A percentile compares a stretch with the other conserved stretches of the same genome.
These are phyloP conservation scores for Decorospora gaudefroyi DNA, from an alignment of 2,329 filamentous ascomycete species.

Conservation along the genomic window DNA sequence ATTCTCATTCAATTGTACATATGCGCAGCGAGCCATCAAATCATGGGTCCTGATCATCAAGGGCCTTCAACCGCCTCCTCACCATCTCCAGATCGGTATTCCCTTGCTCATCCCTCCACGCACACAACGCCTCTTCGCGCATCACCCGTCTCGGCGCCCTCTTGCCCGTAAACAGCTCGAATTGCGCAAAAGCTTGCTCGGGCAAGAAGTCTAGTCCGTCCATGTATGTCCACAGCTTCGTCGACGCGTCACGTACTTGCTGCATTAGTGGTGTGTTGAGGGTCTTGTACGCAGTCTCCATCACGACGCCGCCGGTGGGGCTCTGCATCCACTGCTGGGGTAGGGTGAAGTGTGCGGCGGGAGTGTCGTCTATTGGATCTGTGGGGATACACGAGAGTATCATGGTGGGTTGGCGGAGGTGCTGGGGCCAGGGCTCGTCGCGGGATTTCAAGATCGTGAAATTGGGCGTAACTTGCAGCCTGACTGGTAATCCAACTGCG, in stretches of 20 bases:
- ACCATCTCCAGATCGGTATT: conserved; percentile 40
- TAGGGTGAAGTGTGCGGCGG: conserved; percentile 71
- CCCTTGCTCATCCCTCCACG: conserved; percentile 43
- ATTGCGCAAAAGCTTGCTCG: conserved; percentile 80
- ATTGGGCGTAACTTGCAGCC: conserved; percentile 39
- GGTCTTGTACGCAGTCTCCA: conserved; percentile 74
- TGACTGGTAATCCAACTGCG: conserved; percentile 19
- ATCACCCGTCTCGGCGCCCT: conserved; percentile 72
- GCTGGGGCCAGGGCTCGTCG: conserved; percentile 66
- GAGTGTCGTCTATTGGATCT: conserved; percentile 65
- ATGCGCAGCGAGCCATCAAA: neutral
- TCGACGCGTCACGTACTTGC: conserved; percentile 65
- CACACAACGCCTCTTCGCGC: conserved; percentile 63
- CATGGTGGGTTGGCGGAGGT: conserved; percentile 69
- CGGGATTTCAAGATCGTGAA: conserved; percentile 64
- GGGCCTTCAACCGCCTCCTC: conserved; percentile 39
- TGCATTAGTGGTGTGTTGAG: conserved; percentile 71
- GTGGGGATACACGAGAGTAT: conserved; percentile 78
- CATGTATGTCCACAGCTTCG: conserved; percentile 72
- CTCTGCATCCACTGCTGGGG: conserved; percentile 72
- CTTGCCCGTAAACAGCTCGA: conserved; percentile 77
- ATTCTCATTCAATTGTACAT: neutral
- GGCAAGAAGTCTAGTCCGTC: conserved; percentile 76
- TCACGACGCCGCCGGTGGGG: conserved; percentile 73
- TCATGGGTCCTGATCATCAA: conserved; percentile 44